Evolutionary conservation across 2,329 filamentous ascomycete species (phyloP), one percentile per base, ranked within the genome.

Genomic region (Alternaria angustiovoidea): DNA sequence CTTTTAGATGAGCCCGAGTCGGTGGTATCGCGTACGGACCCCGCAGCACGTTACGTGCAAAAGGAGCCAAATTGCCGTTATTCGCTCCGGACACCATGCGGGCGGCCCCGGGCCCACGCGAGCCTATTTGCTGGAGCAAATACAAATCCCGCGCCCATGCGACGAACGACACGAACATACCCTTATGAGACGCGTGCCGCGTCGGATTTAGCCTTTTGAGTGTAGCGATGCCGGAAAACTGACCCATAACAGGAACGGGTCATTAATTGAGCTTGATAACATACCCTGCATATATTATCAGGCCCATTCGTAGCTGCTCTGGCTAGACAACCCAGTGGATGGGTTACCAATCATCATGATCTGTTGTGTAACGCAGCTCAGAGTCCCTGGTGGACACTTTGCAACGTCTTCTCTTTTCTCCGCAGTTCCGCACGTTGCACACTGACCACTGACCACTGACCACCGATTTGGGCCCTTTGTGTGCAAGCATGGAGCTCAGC

Each of bases 401-500:
- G 48, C 8, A 18, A 22, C 2, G 26, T 9, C 20, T 51, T 41
- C 24, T 41, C 28, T 55, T 44, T 20, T n/a, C 54, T 34, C 44
- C 49, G 18, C 36, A 44, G 9, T 36, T 47, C 42, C 34, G 30
- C 51, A 34, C 32, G 30, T 47, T 41, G 16, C 55, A 24, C 52
- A n/a, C 22, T 46, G 22, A 42, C 41, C 22, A 7, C 22, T 46
- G 22, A 42, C 34, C 22, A 26, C 22, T 46, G 22, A 42, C 41
- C 22, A 43, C 12, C 51, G 38, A 3, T n/a, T n/a, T 36, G n/a
- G 24, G 39, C 14, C 30, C 14, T 2, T 20, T 22, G 22, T 20
- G 38, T n/a, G 24, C 38, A 53, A 28, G 9, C 34, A 70, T 70
- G 68, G 59, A 59, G 32, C 42, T 63, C 6, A 60, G 63, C 54